Conservation (phyloP, 192 early-diverging fungal genomes). For the Coemansia sp. region DNA sequence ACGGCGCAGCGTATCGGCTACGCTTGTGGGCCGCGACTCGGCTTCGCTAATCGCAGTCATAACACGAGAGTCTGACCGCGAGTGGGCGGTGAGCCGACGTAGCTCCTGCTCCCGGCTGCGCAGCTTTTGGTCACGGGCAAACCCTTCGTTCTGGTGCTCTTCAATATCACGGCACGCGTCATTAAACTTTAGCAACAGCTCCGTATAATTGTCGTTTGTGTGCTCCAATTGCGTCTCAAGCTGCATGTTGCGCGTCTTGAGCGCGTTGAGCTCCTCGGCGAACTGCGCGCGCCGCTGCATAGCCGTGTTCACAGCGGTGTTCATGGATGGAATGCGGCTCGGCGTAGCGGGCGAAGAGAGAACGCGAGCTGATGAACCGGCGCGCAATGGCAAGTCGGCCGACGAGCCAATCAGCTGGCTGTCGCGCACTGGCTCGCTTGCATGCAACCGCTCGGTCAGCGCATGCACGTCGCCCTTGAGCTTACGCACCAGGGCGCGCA, state of each 20-base stretch:
- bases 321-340: conserved; percentile 23
- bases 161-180: conserved; percentile 56
- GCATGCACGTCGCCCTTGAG: conserved; percentile 60
- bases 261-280: conserved; percentile 18
- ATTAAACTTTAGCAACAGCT: conserved; percentile 59
- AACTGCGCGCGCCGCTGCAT: conserved; percentile 34
- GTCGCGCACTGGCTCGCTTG: conserved; percentile 9
- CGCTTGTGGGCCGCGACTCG: conserved; percentile 19
- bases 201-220: conserved; percentile 57
- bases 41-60: conserved; percentile 8
- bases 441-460: conserved; percentile 29
- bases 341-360: conserved; percentile 11
- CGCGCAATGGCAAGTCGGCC: not conserved
- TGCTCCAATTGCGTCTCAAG: conserved; percentile 57
- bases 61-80: conserved; percentile 19
- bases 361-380: not conserved
- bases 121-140: conserved; percentile 54
- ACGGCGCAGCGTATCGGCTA: conserved; percentile 19
- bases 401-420: not conserved
- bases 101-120: conserved; percentile 53
- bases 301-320: conserved; percentile 28
- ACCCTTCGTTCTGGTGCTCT: conserved; percentile 51
- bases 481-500: conserved; percentile 64
- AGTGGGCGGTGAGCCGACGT: conserved; percentile 37
- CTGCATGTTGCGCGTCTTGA: conserved; percentile 36